These are phyloP conservation scores for Heterococcus sp. DNA, from an alignment of 108 stramenopile genomes.

Conservation along the genomic window DNA sequence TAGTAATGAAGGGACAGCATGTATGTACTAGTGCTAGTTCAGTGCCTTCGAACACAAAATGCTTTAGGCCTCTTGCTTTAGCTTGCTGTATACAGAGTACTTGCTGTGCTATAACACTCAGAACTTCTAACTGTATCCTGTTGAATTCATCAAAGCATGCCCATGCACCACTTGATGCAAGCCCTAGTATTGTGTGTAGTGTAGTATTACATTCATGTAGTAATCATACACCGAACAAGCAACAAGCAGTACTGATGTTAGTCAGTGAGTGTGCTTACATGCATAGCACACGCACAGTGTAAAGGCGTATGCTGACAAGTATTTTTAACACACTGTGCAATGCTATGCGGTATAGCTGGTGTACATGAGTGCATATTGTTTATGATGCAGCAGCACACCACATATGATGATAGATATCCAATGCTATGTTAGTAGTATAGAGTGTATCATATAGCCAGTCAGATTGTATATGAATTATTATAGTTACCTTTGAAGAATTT, in stretches of 20 bases:
- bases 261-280: no score
- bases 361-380: background rate
- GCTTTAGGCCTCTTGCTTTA: slow-evolving; percentile 48
- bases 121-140: slow-evolving; percentile 65
- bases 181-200: no score
- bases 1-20: slow-evolving; percentile 68
- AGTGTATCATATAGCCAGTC: background rate
- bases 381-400: no score
- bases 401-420: background rate
- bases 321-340: no score
- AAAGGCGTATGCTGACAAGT: no score
- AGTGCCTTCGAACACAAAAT: slow-evolving; percentile 65
- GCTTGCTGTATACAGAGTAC: slow-evolving; percentile 66
- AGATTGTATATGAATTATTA: background rate
- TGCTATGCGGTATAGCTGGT: no score
- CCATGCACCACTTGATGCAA: slow-evolving; percentile 64
- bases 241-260: no score
- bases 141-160: slow-evolving; percentile 70
- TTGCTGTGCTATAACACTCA: slow-evolving; percentile 67
- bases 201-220: background rate
- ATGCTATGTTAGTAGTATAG: background rate
- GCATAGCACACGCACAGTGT: no score
- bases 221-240: no score
- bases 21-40: slow-evolving; percentile 56
- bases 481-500: slow-evolving; percentile 67